Evolutionary conservation across 768 basidiomycete species (phyloP).

Genomic region (Kwoniella sp.): DNA sequence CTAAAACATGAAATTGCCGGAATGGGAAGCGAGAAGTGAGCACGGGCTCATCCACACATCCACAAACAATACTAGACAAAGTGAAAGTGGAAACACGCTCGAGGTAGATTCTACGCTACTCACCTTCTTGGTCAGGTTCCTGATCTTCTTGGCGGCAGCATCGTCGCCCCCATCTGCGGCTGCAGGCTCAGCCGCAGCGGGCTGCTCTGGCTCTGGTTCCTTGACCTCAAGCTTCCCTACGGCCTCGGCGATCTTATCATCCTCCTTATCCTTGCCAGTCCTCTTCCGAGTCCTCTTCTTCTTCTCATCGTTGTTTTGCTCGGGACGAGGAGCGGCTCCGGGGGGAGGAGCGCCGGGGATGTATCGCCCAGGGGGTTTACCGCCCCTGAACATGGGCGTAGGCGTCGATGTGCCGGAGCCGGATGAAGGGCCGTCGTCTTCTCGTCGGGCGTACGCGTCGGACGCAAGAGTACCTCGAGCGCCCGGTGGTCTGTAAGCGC

Average conservation of each 20-base stretch:
- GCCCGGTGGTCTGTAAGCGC: slow-evolving; percentile 91
- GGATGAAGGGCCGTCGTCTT: slow-evolving; percentile 70
- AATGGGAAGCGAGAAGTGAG: slow-evolving; percentile 8
- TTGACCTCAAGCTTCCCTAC: slow-evolving; percentile 12
- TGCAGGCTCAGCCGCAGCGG: slow-evolving; percentile 32
- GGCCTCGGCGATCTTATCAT: slow-evolving; percentile 59
- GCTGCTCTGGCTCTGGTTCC: not conserved
- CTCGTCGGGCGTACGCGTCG: slow-evolving; percentile 84
- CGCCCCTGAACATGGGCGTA: slow-evolving; percentile 49
- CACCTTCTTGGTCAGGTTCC: slow-evolving; percentile 96
- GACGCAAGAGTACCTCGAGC: slow-evolving; percentile 87
- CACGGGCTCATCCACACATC: slow-evolving; percentile 3
- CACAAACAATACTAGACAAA: slow-evolving; percentile 17
- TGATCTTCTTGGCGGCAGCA: slow-evolving; percentile 83
- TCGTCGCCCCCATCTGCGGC: slow-evolving; percentile 62
- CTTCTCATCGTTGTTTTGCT: slow-evolving; percentile 61
- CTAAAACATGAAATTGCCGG: slow-evolving; percentile 62
- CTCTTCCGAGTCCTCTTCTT: slow-evolving; percentile 62
- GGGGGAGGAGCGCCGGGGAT: slow-evolving; percentile 74
- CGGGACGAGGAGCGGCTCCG: slow-evolving; percentile 58
- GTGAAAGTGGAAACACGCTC: too few species aligned
- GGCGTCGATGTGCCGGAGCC: slow-evolving; percentile 45
- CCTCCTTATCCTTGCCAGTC: slow-evolving; percentile 64
- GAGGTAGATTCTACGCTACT: too few species aligned
- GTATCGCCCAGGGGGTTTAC: slow-evolving; percentile 60